Percentiles rank a stretch among this genome's conserved stretches.
Conservation (phyloP, 2,329 filamentous ascomycete species). For the Hypoxylon sp. region DNA sequence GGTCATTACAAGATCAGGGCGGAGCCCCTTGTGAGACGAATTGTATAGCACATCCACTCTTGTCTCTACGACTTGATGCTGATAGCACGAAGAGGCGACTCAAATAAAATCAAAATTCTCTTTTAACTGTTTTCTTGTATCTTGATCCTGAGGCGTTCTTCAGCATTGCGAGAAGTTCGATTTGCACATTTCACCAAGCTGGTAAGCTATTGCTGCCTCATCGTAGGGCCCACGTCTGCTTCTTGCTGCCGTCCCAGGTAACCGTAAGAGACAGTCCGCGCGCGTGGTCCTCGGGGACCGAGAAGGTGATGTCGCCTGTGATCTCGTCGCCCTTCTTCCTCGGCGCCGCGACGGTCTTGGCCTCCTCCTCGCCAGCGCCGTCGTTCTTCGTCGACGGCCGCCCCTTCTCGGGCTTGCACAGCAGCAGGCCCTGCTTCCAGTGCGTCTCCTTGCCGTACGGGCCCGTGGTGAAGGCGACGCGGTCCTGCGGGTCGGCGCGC, state of each 20-base stretch:
- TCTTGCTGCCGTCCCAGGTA: conserved; percentile 63
- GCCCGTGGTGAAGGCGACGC: conserved; percentile 88
- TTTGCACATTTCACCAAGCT: too few relatives aligned
- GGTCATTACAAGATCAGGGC: conserved; percentile 6
- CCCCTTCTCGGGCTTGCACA: conserved; percentile 63
- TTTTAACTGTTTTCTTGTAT: too few relatives aligned
- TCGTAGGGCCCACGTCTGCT: conserved; percentile 55
- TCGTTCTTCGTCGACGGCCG: conserved; percentile 44
- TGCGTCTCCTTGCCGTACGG: conserved; percentile 81
- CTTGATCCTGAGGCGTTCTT: too few relatives aligned
- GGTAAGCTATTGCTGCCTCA: too few relatives aligned
- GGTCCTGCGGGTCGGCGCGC: conserved; percentile 53
- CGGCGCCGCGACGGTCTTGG: conserved; percentile 44
- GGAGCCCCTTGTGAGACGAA: conserved; percentile 3
- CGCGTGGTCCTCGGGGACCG: conserved; percentile 73
- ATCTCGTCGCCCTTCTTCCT: conserved; percentile 65
- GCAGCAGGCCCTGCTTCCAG: conserved; percentile 85
- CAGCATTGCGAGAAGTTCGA: too few relatives aligned
- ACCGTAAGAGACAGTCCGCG: conserved; percentile 71
- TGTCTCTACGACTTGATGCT: background rate
- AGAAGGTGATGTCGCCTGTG: conserved; percentile 73
- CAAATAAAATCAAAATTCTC: too few relatives aligned
- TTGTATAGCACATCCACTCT: conserved; percentile 8
- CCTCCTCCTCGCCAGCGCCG: conserved; percentile 43
- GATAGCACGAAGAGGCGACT: background rate